Base-by-base conservation (phyloP, 495 filamentous ascomycete genomes). In the Amniculicola lignicola region DNA sequence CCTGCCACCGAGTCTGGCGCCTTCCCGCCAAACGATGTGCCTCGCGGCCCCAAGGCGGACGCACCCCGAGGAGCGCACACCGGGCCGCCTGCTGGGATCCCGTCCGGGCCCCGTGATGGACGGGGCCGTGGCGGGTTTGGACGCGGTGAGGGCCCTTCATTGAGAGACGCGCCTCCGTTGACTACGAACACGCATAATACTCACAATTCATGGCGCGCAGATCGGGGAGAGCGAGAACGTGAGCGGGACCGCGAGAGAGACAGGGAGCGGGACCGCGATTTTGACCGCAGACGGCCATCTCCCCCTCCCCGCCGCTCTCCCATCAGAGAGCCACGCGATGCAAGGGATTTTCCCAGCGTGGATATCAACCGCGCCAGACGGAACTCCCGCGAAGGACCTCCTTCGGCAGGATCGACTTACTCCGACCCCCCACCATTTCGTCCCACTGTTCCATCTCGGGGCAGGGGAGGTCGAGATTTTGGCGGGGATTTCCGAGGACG, bases 381-480 rank as follows among this genome's bases (percentile, higher is more conserved):
- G 29, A 79, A 78, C 52, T 82, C 80, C 9, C 65, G 79, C 22
- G 82, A 84, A 48, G 82, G 81, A 0, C 79, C 88, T 19, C 70
- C 83, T 6, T 89, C 87, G 0, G 82, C 82, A 6, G 81, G 82
- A 0, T 89, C 87, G 0, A 82, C 79, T 11, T 79, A 79, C 16
- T 84, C 84, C 0, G 88, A 94, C 62, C 75, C 77, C 11, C 79
- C 81, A 71, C 73, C 24, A 71, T 76, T 22, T 74, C 77, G 10
- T 75, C 78, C 15, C 74, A 75, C n/a, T n/a, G n/a, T n/a, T n/a
- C n/a, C n/a, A n/a, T n/a, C n/a, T 28, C 29, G 67, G 10, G 84
- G 79, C 5, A 78, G 84, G 45, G 82, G 88, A 24, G 31, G 52
- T 12, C 41, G 41, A 19, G 43, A 55, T 16, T 55, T 55, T 19